Conservation (phyloP, 805 yeast genomes). For the Soucietia sequanensis region DNA sequence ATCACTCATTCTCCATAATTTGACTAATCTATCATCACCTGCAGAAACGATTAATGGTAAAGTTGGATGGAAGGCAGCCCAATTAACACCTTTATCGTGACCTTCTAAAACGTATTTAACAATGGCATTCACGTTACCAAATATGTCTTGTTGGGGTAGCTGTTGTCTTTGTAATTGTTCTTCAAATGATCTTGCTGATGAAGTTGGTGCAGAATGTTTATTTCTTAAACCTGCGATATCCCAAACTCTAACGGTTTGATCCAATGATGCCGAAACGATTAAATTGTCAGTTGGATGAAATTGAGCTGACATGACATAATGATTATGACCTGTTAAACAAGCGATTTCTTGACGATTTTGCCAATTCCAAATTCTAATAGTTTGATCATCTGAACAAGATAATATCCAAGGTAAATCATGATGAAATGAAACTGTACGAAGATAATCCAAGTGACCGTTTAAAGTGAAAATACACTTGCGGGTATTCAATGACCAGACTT, state of each 20-base stretch:
- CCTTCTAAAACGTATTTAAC: conserved; percentile 97
- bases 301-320: conserved; percentile 97
- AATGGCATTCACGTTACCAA: conserved; percentile 90
- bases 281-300: conserved; percentile 96
- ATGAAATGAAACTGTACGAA: conserved; percentile 92
- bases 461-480: conserved; percentile 90
- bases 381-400: conserved; percentile 95
- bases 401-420: conserved; percentile 96
- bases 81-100: conserved; percentile 97
- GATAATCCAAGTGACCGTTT: conserved; percentile 92
- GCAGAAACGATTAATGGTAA: conserved; percentile 92
- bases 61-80: conserved; percentile 98
- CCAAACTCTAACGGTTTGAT: conserved; percentile 99
- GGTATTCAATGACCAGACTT: conserved; percentile 93
- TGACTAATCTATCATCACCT: conserved; percentile 93
- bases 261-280: conserved; percentile 92
- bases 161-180: conserved; percentile 58
- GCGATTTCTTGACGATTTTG: conserved; percentile 97
- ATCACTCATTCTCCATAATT: conserved; percentile 97
- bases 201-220: conserved; percentile 81
- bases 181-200: conserved; percentile 46
- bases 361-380: conserved; percentile 99
- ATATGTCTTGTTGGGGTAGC: conserved; percentile 84
- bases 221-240: conserved; percentile 93
- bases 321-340: conserved; percentile 96